These are phyloP conservation scores for Penicillium paradoxum DNA, from an alignment of 495 filamentous ascomycete genomes.

Conservation along the genomic window DNA sequence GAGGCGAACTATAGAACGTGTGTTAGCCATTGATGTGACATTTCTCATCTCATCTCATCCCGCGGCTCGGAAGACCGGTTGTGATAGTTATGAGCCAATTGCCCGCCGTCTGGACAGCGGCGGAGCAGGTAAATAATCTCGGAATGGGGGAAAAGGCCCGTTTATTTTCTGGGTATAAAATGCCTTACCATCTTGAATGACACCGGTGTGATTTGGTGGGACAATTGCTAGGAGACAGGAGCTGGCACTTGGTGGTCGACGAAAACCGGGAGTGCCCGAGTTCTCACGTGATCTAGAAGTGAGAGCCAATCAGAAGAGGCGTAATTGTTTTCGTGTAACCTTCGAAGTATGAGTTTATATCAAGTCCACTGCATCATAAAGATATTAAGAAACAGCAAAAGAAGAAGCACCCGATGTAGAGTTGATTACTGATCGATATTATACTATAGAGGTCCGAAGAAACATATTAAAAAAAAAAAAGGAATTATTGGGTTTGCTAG, in stretches of 20 bases:
- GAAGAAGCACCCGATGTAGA: too few species aligned
- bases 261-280: constrained; percentile 39
- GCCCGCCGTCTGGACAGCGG: not conserved
- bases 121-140: not conserved
- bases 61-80: constrained; percentile 5
- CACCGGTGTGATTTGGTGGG: constrained; percentile 20
- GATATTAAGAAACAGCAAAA: too few species aligned
- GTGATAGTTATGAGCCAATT: constrained; percentile 6
- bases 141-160: not conserved
- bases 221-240: constrained; percentile 29
- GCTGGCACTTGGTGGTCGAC: constrained; percentile 29
- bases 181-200: constrained; percentile 1
- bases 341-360: not conserved
- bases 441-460: not conserved
- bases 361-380: not conserved
- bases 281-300: not conserved
- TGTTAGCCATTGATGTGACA: constrained; percentile 22
- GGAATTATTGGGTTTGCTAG: not conserved
- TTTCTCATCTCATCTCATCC: constrained; percentile 6
- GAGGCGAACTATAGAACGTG: constrained; percentile 32
- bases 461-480: too few species aligned
- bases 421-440: too few species aligned
- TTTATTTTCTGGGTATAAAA: not conserved
- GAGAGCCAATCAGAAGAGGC: constrained; percentile 26
- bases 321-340: not conserved